These are phyloP conservation scores for Cucurbita maxima DNA, from an alignment of 306 rosid genomes.

Conservation along the genomic window DNA sequence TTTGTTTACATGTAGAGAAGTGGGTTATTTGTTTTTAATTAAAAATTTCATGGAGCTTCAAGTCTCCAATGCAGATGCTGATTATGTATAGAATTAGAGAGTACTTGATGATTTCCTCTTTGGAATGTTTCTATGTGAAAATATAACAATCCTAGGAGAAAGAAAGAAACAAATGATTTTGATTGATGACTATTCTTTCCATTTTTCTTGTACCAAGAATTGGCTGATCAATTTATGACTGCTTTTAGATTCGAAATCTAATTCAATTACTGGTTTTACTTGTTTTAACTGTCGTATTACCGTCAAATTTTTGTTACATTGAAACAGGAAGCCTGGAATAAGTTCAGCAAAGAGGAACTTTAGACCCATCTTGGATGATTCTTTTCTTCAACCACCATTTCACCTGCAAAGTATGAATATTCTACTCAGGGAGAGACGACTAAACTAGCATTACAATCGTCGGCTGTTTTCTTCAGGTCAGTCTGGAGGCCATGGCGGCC, in stretches of 20 bases:
- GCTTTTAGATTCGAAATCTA: not conserved
- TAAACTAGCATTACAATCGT: not conserved
- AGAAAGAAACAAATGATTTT: not conserved
- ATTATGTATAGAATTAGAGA: not conserved
- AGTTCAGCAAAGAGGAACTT: slow-evolving; percentile 69
- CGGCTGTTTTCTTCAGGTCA: not conserved
- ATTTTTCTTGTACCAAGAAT: not conserved
- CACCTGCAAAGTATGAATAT: not conserved
- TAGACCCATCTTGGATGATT: not conserved
- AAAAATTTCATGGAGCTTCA: too few relatives aligned
- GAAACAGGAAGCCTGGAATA: slow-evolving; percentile 84
- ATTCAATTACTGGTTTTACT: not conserved
- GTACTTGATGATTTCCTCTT: not conserved
- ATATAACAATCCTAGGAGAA: not conserved
- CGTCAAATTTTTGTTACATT: not conserved
- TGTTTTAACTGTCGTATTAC: not conserved
- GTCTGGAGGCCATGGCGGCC: not conserved
- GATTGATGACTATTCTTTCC: not conserved
- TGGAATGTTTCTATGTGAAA: not conserved
- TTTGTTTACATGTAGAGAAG: not conserved
- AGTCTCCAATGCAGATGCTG: not conserved
- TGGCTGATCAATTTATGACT: not conserved
- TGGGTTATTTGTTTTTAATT: not conserved
- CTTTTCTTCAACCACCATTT: not conserved
- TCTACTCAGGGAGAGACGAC: not conserved